Evolutionary conservation across 169 alveolate genomes (phyloP), one percentile per base, ranked within the genome.

Genomic region (Plasmodium falciparum): DNA sequence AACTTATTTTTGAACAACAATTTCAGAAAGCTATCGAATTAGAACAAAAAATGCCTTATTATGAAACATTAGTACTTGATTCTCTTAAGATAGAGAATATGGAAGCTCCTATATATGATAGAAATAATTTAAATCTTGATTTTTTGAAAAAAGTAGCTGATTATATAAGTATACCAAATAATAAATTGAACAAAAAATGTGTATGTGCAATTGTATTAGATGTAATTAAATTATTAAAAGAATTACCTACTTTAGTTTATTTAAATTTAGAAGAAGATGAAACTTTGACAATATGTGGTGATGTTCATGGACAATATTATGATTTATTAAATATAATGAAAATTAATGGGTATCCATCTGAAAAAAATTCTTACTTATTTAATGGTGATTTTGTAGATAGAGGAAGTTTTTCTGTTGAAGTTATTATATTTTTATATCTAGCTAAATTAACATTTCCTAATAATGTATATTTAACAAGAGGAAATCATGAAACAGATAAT

Each of bases 361-460:
- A 95, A 85, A 93, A 92, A 13, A 98, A 98, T 90, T 99, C 99
- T 3, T 99, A 98, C 94, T 93, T 99, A 88, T 99, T 98, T 96
- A 99, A 99, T 94, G 99, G 99, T 0, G 99, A 99, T 88, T 98
- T 98, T 91, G 99, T 98, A 54, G 99, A 99, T 92, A 95, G 99
- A 80, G 99, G 99, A 11, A 97, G 99, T 56, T 99, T 98, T 94
- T 98, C 99, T 33, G 99, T 98, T 24, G 99, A 99, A 95, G 99
- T 98, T 17, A 93, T 92, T 54, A 56, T 94, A 11, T 94, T 95
- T 20, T 92, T 98, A 47, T 93, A 96, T 83, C 97, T 98, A 24
- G 97, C 98, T 93, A 97, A 98, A 93, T 94, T 95, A 12, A 94
- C 96, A 54, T 97, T 93, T 93, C 99, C 99, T 63, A 94, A 97